Base-by-base conservation (phyloP, 1,139 yeast genomes). In the Geotrichum europaeum region DNA sequence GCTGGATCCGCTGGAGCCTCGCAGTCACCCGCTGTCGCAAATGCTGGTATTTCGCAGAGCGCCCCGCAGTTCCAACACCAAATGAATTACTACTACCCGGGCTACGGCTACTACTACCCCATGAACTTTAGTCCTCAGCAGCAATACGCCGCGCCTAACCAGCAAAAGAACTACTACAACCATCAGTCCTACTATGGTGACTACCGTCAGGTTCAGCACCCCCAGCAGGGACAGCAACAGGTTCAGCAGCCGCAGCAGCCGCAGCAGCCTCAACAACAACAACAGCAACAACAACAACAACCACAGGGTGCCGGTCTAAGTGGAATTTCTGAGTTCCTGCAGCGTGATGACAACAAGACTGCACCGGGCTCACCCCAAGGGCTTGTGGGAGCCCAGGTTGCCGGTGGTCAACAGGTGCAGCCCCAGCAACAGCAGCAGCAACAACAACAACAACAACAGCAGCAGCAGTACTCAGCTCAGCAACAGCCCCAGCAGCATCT, bases 281-380 rank as follows among this genome's bases (percentile, higher is more conserved):
- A 49, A 22, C 25, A 24, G 25, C 25, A 24, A 5, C 25, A 24
- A 5, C 25, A 24, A 24, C 67, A 64, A 59, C 64, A 55, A 36
- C 57, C 57, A 25, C 63, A 62, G 57, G 61, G 62, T 34, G 63
- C 49, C 24, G 58, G 58, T 15, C 60, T 72, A 60, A 67, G 68
- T 51, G 74, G 74, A 28, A 72, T 72, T 59, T 67, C 72, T 25
- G 75, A 72, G 59, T 73, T 72, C 62, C 61, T 72, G 66, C 74
- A 72, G 62, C 66, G 72, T 22, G 72, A 69, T 9, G 74, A 71
- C 55, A 60, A 64, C 34, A 66, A 40, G 18, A n/a, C 47, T 4
- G 60, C 65, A 15, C 67, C 65, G 55, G 69, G 67, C 20, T 66
- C 72, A 25, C 69, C 70, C 25, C 47, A 40, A 7, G 54, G 63